Evolutionary conservation across 2,329 filamentous ascomycete genomes (phyloP).

Genomic region (Parastagonospora avenae): DNA sequence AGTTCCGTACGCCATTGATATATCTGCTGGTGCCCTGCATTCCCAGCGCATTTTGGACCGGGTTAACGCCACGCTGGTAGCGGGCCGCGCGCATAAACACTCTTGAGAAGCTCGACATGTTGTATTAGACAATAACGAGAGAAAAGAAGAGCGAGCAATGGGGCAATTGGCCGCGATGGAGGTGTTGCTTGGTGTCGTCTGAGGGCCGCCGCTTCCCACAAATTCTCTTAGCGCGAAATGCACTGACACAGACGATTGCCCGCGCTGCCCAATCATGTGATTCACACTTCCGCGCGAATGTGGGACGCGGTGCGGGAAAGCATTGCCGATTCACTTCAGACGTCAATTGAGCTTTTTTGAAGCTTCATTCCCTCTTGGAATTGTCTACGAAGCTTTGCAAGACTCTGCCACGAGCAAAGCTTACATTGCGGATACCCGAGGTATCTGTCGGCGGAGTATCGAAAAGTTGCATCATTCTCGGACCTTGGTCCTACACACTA

Average conservation of each 20-base stretch:
- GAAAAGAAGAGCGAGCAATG: constrained; percentile 31
- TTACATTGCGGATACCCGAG: constrained; percentile 44
- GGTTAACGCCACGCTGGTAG: constrained; percentile 70
- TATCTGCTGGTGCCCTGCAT: constrained; percentile 67
- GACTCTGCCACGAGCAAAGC: not conserved
- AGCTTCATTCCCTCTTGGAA: not conserved
- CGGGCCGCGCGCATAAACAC: constrained; percentile 84
- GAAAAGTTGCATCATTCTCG: constrained; percentile 37
- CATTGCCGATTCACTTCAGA: constrained; percentile 10
- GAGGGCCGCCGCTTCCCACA: constrained; percentile 24
- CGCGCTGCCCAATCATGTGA: constrained; percentile 22
- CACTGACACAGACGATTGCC: constrained; percentile 8
- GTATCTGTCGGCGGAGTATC: constrained; percentile 33
- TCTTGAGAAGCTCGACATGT: constrained; percentile 81
- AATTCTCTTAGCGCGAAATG: constrained; percentile 40
- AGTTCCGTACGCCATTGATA: constrained; percentile 67
- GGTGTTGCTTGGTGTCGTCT: constrained; percentile 11
- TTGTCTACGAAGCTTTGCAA: not conserved
- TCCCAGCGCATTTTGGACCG: constrained; percentile 73
- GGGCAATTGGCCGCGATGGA: constrained; percentile 36
- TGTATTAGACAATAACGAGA: constrained; percentile 46
- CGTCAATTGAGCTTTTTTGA: not conserved
- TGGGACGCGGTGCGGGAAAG: constrained; percentile 16
- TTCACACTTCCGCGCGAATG: constrained; percentile 16
- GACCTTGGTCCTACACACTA: constrained; percentile 12